phyloP scores from a whole-genome alignment of 192 early-diverging fungal species.

The Powellomyces hirtus region DNA sequence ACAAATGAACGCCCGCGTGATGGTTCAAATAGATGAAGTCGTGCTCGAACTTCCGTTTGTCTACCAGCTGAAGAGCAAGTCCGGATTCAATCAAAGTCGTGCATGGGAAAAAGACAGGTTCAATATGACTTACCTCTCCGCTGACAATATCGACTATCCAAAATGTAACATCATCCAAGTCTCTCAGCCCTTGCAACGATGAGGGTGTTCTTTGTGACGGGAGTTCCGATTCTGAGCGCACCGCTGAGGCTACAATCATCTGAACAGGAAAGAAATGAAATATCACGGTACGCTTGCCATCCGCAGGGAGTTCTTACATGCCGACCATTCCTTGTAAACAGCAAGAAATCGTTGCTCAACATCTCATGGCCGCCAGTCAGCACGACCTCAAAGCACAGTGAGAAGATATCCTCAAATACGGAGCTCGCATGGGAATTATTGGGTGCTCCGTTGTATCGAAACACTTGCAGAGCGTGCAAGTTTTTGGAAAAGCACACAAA shows the following conservation, averaged over 20 bases:
- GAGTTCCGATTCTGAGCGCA: constrained; percentile 20
- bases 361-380: constrained; percentile 40
- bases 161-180: constrained; percentile 65
- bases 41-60: constrained; percentile 50
- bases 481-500: constrained; percentile 44
- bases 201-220: background rate
- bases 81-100: background rate
- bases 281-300: background rate
- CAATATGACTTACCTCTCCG: constrained; percentile 47
- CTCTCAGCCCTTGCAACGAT: constrained; percentile 46
- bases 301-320: constrained; percentile 39
- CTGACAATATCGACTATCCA: constrained; percentile 59
- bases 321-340: constrained; percentile 54
- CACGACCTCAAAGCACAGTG: constrained; percentile 32
- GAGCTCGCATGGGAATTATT: background rate
- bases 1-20: constrained; percentile 69
- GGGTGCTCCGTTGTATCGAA: constrained; percentile 19
- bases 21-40: constrained; percentile 66
- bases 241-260: constrained; percentile 62
- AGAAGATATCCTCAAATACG: constrained; percentile 40
- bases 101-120: background rate
- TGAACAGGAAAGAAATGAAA: constrained; percentile 11
- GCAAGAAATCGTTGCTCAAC: constrained; percentile 64
- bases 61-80: constrained; percentile 43
- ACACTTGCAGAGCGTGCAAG: constrained; percentile 39